Evolutionary conservation across 768 basidiomycete species (phyloP), one percentile per base, ranked within the genome.

Genomic region (Kwoniella dejecticola): DNA sequence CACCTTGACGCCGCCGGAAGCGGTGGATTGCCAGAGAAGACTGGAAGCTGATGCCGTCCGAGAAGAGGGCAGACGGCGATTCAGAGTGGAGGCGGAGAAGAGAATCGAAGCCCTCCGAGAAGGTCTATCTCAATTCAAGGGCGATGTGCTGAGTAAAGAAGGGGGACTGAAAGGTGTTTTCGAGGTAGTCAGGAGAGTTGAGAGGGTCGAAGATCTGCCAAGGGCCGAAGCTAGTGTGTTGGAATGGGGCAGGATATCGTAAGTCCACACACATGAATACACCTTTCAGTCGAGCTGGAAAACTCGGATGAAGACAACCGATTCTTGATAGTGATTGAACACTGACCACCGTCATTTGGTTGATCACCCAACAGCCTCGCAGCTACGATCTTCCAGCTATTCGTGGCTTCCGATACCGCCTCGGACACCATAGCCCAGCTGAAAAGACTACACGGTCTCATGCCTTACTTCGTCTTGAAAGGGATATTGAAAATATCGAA

Each of bases 201-300:
- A 89, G 7, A 82, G 87, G 59, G 86, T 94, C 8, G 83, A 84
- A 59, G 85, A 87, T 71, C 80, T 99, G 44, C 95, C 96, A 5
- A 76, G 81, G 6, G 90, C 94, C 63, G 97, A 93, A 71, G 83
- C 85, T 66, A 89, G 92, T 40, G 91, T 97, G 46, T 75, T 95
- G 6, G 95, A 98, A 79, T 99, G 96, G 95, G 96, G 89, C 4
- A 82, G 94, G 56, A 96, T 97, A 74, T 95, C 95, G 92, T 95
- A 62, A 74, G 92, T 83, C 5, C 33, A 15, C 33, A 36, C 15
- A n/a, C n/a, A n/a, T n/a, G n/a, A 4, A n/a, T 24, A 24, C 19
- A 11, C 7, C 23, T 5, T 7, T 50, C 48, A 6, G 29, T n/a
- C 13, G 5, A 26, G 5, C 23, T 10, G 48, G 48, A 24, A 5